Conservation (phyloP, 2,329 filamentous ascomycete genomes). For the Colletotrichum endophyticum region DNA sequence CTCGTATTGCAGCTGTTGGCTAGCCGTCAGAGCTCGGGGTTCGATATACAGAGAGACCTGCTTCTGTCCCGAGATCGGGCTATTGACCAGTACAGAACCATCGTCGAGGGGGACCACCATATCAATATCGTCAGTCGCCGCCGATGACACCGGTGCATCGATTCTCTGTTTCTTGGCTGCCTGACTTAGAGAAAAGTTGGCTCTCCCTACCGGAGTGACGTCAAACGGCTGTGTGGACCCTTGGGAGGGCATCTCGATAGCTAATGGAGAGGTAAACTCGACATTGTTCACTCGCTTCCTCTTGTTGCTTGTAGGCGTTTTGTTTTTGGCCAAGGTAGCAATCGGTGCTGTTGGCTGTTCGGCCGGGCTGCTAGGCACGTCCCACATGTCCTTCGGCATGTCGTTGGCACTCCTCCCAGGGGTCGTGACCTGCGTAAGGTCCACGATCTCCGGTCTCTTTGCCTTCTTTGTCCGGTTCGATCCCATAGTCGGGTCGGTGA, state of each 20-base stretch:
- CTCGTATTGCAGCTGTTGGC: conserved; percentile 43
- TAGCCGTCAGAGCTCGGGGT: conserved; percentile 36
- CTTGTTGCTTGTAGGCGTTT: conserved; percentile 1
- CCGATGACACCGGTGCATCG: neutral
- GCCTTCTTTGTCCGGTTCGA: conserved; percentile 8
- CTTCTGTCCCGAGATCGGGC: conserved; percentile 14
- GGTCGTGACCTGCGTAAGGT: conserved; percentile 38
- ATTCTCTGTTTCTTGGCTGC: neutral
- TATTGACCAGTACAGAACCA: neutral
- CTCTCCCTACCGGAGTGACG: neutral
- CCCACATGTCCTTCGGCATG: conserved; percentile 41
- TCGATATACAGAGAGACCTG: conserved; percentile 34
- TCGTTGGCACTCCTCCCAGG: conserved; percentile 27
- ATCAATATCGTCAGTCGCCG: conserved; percentile 25
- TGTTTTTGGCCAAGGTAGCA: neutral
- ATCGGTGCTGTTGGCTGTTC: conserved; percentile 21
- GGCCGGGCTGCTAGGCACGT: conserved; percentile 47
- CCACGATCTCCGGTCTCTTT: conserved; percentile 3
- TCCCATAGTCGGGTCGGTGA: conserved; percentile 30
- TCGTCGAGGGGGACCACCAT: conserved; percentile 21
- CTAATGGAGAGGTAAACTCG: neutral
- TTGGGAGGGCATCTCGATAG: neutral
- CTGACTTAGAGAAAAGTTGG: neutral
- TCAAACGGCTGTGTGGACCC: conserved; percentile 12
- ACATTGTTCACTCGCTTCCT: conserved; percentile 8